A percentile compares a stretch with the other conserved stretches of the same genome.
These are phyloP conservation scores for Mycena floridula DNA, from an alignment of 768 basidiomycete species.

Conservation along the genomic window DNA sequence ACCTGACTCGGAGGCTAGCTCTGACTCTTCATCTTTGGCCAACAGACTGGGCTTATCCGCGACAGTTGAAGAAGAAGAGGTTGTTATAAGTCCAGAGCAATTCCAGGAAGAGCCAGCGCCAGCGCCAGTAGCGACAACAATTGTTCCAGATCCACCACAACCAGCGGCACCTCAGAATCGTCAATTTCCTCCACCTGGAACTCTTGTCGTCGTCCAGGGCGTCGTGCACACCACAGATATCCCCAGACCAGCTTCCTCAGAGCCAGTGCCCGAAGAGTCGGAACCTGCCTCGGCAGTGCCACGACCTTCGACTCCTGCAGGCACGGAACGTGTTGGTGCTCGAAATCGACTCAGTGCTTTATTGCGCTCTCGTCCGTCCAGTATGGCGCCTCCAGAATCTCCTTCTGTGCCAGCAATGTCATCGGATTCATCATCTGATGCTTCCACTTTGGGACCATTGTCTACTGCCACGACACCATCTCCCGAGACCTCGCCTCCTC, in stretches of 20 bases:
- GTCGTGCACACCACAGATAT: slow-evolving; percentile 76
- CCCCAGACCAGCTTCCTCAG: slow-evolving; percentile 26
- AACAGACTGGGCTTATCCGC: too few species aligned
- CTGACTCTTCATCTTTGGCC: too few species aligned
- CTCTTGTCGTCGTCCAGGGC: slow-evolving; percentile 78
- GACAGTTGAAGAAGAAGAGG: too few species aligned
- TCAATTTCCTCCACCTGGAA: slow-evolving; percentile 39
- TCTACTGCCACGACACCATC: neutral
- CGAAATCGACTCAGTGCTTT: slow-evolving; percentile 30
- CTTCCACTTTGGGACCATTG: neutral
- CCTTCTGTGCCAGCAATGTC: too few species aligned
- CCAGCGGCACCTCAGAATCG: slow-evolving; percentile 13
- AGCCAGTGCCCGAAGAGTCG: slow-evolving; percentile 9
- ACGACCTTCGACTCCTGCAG: slow-evolving; percentile 24
- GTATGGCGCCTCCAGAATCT: too few species aligned
- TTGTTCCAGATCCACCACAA: slow-evolving; percentile 6
- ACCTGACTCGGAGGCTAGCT: too few species aligned
- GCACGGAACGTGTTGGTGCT: slow-evolving; percentile 10
- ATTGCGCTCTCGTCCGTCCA: slow-evolving; percentile 27
- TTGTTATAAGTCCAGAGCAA: too few species aligned
- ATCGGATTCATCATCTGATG: neutral
- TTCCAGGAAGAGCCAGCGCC: too few species aligned
- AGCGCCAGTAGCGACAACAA: too few species aligned
- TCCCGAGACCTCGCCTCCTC: slow-evolving; percentile 1
- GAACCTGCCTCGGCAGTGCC: slow-evolving; percentile 13